A percentile compares a stretch with the other conserved stretches of the same genome.
These are phyloP conservation scores for Neurospora hispaniola DNA, from an alignment of 495 filamentous ascomycete genomes.

Conservation along the genomic window DNA sequence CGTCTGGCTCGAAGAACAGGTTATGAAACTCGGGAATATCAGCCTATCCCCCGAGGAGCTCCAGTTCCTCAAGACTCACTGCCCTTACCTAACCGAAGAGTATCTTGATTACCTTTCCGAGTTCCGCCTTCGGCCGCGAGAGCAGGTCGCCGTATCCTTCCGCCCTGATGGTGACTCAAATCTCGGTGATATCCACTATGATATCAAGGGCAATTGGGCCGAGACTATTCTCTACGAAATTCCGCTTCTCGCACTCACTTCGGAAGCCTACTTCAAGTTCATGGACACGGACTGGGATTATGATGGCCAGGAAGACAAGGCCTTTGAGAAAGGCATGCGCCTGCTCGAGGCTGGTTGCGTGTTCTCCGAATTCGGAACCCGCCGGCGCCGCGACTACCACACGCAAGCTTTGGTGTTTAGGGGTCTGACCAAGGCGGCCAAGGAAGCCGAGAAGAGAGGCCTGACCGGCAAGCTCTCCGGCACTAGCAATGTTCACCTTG, in stretches of 20 bases:
- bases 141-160: conserved; percentile 70
- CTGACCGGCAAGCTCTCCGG: conserved; percentile 65
- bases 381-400: conserved; percentile 81
- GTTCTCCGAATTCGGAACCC: conserved; percentile 88
- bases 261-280: conserved; percentile 95
- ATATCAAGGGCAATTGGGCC: conserved; percentile 73
- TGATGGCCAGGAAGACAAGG: conserved; percentile 72
- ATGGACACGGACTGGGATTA: conserved; percentile 84
- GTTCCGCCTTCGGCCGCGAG: conserved; percentile 68
- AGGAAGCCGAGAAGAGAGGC: conserved; percentile 51
- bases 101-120: conserved; percentile 73
- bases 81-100: conserved; percentile 64
- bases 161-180: conserved; percentile 56
- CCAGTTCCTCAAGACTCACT: conserved; percentile 63
- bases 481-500: conserved; percentile 94
- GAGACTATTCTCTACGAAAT: conserved; percentile 98
- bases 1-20: conserved; percentile 73
- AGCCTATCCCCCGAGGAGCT: conserved; percentile 67
- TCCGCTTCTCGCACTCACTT: conserved; percentile 79
- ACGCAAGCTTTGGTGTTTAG: conserved; percentile 87
- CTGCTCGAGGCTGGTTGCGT: conserved; percentile 74
- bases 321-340: conserved; percentile 61
- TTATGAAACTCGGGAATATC: conserved; percentile 70
- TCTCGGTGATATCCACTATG: conserved; percentile 61
- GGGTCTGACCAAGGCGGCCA: conserved; percentile 63